Base-by-base conservation (phyloP, 352 stramenopile genomes). In the Phytopythium oedochilum region DNA sequence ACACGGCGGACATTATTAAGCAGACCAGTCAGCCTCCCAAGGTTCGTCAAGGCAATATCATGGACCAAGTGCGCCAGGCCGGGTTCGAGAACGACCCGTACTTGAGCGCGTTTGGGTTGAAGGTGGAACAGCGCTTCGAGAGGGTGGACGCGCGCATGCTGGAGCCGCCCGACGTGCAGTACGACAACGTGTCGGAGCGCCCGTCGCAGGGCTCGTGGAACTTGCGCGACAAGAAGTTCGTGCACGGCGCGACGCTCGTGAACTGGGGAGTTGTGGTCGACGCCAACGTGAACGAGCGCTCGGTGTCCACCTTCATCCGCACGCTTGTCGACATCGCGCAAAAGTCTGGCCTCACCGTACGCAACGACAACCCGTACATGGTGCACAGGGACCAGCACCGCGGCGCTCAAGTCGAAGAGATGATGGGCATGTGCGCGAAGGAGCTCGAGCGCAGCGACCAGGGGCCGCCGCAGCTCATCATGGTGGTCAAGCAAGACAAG, bases 1-100 rank as follows among this genome's bases (percentile, higher is more conserved):
- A 96, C 52, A 92, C 83, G 23, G 78, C 83, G 14, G 79, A 94
- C 57, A 93, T 96, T 38, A 94, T 96, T 48, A 32, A 44, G n/a
- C 73, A 86, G 46, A 90, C 79, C 8, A 77, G 70, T 43, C 64
- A 84, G 23, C 64, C 64, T 23, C 79, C 79, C 2, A 58, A 66
- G 3, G 58, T 73, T 25, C 78, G 82, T 34, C 55, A 73, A n/a
- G 54, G 71, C n/a, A 78, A 66, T 11, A 79, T 92, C 20, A 70
- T 80, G 60, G 70, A 86, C 10, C 73, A 89, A 46, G 60, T 90
- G 18, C 79, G 68, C 23, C 57, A 73, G 6, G 79, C 82, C 8
- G 79, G 79, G 3, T 92, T 89, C 31, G 73, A 88, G 47, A 88
- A 84, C 28, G 82, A 92, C 31, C 77, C 78, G 9, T 86, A 73